Evolutionary conservation across 768 basidiomycete genomes (phyloP).

Genomic region (Crucibulum laeve): DNA sequence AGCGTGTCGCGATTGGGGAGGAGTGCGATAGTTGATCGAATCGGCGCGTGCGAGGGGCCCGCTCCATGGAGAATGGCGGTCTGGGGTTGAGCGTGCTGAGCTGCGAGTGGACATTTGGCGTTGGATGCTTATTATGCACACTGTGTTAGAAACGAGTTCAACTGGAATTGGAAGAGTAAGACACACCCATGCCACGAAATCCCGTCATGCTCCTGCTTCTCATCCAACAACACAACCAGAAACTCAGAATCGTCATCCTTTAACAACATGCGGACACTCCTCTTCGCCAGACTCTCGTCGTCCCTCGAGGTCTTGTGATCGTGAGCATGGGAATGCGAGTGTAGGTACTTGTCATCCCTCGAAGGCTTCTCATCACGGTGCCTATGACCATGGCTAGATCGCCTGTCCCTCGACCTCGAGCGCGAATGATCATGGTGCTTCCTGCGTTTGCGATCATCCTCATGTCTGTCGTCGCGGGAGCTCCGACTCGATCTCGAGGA

Average conservation of each 20-base stretch:
- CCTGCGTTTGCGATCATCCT: too few relatives aligned
- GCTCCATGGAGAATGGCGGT: constrained; percentile 35
- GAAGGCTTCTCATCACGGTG: too few relatives aligned
- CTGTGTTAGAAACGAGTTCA: not conserved
- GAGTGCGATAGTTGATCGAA: constrained; percentile 13
- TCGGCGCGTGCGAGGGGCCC: constrained; percentile 32
- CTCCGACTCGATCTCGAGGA: too few relatives aligned
- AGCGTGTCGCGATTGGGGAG: constrained; percentile 7
- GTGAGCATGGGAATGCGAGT: too few relatives aligned
- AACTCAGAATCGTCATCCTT: constrained; percentile 21
- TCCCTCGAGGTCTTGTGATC: constrained; percentile 15
- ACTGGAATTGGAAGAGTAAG: not conserved
- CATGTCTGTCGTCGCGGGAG: too few relatives aligned
- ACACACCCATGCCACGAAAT: constrained; percentile 42
- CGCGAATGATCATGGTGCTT: too few relatives aligned
- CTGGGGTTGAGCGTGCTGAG: constrained; percentile 15
- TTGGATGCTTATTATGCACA: constrained; percentile 21
- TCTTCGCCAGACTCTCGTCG: constrained; percentile 11
- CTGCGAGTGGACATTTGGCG: constrained; percentile 23
- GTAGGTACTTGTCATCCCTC: too few relatives aligned
- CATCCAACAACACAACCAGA: constrained; percentile 34
- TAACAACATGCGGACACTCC: constrained; percentile 5
- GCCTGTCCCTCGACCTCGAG: too few relatives aligned
- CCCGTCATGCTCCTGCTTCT: constrained; percentile 23
- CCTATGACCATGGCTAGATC: too few relatives aligned